Evolutionary conservation across 1,284 basidiomycete genomes (phyloP), one percentile per base, ranked within the genome.

Genomic region (Mixia osmundae): DNA sequence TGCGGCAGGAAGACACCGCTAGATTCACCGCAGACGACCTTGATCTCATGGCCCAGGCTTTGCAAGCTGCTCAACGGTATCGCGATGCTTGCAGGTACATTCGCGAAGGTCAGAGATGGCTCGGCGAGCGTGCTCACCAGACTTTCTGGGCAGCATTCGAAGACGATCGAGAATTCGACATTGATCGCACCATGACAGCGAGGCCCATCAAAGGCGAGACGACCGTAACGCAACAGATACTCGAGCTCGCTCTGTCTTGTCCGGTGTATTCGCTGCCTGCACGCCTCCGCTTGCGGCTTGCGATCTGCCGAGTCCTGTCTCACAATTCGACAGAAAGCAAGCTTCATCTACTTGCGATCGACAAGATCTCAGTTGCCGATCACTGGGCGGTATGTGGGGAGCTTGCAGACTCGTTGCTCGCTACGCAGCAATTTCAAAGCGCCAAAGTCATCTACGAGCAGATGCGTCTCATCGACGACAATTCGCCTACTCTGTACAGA

Each of bases 151-250:
- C 85, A 46, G 55, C 67, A 16, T 68, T 72, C 37, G 66, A 69
- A 25, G 89, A 91, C 51, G 85, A 95, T 53, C 61, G 83, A 37
- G 87, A 94, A 55, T 91, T 69, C 49, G 78, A 85, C 49, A 54
- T 65, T 2, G 57, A 60, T 9, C 64, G 62, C 5, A 47, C 36
- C 44, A 40, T 28, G 12, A 40, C 49, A 32, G 44, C 22, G 10
- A 52, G n/a, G n/a, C n/a, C n/a, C n/a, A n/a, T n/a, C n/a, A n/a
- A n/a, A n/a, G n/a, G n/a, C n/a, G n/a, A n/a, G n/a, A n/a, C n/a
- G n/a, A n/a, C n/a, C n/a, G n/a, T n/a, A n/a, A n/a, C n/a, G n/a
- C n/a, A n/a, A n/a, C n/a, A n/a, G n/a, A n/a, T n/a, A n/a, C n/a
- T n/a, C n/a, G n/a, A n/a, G n/a, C n/a, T n/a, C n/a, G n/a, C n/a